Evolutionary conservation across 148 eudicot species (phyloP).

Genomic region (Fallopia convolvulus): DNA sequence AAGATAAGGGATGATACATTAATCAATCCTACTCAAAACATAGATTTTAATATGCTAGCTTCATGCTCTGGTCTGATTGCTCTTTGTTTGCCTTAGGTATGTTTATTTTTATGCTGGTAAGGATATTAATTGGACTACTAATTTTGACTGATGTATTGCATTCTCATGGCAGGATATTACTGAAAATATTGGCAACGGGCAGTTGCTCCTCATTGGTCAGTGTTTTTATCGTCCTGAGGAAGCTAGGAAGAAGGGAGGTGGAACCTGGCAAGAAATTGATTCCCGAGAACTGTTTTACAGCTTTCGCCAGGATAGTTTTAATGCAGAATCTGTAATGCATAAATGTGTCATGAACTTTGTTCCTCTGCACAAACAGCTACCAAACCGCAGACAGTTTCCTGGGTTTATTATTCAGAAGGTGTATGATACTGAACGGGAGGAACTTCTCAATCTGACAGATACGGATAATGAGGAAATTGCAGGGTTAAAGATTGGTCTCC

Average conservation of each 20-base stretch:
- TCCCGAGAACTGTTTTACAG: constrained; percentile 86
- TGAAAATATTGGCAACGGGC: constrained; percentile 36
- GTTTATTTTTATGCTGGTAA: neutral
- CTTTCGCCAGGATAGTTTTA: constrained; percentile 76
- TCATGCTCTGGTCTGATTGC: neutral
- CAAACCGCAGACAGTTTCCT: constrained; percentile 59
- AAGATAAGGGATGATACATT: no score
- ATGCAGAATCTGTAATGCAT: constrained; percentile 97
- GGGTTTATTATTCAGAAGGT: constrained; percentile 91
- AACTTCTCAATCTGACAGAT: constrained; percentile 71
- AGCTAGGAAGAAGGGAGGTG: constrained; percentile 79
- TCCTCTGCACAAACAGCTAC: constrained; percentile 77
- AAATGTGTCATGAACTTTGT: constrained; percentile 85
- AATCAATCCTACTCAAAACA: no score
- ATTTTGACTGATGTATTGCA: neutral
- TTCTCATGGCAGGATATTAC: constrained; percentile 51
- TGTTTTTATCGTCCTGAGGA: constrained; percentile 96
- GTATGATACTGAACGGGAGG: constrained; percentile 67
- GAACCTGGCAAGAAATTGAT: constrained; percentile 75
- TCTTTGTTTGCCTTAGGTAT: neutral
- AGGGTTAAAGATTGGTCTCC: constrained; percentile 67
- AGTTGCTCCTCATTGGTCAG: constrained; percentile 71
- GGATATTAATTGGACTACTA: neutral
- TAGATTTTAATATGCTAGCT: no score
- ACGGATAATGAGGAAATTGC: constrained; percentile 75